Base-by-base conservation (phyloP, 1,139 yeast species). In the Saccharomycopsis hybrid region DNA sequence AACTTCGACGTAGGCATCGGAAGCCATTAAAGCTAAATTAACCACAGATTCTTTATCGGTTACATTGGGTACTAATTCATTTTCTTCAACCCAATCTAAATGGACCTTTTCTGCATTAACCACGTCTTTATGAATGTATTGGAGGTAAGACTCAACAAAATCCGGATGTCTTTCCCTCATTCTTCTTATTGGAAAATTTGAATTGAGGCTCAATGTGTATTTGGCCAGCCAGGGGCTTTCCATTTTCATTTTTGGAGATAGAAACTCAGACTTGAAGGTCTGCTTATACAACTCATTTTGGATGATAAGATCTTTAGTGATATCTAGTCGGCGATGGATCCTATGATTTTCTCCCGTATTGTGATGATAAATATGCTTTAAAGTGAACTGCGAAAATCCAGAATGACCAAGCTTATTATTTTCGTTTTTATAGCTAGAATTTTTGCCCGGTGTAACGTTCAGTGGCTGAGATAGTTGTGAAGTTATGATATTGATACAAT, bases 1-100 rank as follows among this genome's bases (percentile, higher is more conserved):
- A 38, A 78, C 69, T 47, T 77, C 75, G 2, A 88, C 96, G 61
- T 92, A 92, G 2, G 98, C 97, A 65, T 92, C 86, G 1, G 96
- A 85, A 0, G 97, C 80, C 77, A 92, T 85, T 51, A 84, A 68
- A 0, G 97, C 98, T 44, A 92, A 68, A 1, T 85, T 70, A 3
- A 90, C 71, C 4, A 92, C 64, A 0, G 97, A 85, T 40, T 78
- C 80, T 50, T 76, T 76, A 65, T 90, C 96, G 2, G 78, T 67
- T 5, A 92, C 69, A 60, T 92, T 79, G 0, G 98, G 98, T 1
- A 85, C 75, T 1, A 67, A 52, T 2, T 82, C 71, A 13, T 56
- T 51, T 32, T 62, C 67, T 32, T 63, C 62, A 27, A 47, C 33
- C 71, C 90, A 84, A 46, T 81, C 86, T 11, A 82, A 61, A 32